Evolutionary conservation across 495 filamentous ascomycete genomes (phyloP), one percentile per base, ranked within the genome.

Genomic region (Hyaloscypha bicolor): DNA sequence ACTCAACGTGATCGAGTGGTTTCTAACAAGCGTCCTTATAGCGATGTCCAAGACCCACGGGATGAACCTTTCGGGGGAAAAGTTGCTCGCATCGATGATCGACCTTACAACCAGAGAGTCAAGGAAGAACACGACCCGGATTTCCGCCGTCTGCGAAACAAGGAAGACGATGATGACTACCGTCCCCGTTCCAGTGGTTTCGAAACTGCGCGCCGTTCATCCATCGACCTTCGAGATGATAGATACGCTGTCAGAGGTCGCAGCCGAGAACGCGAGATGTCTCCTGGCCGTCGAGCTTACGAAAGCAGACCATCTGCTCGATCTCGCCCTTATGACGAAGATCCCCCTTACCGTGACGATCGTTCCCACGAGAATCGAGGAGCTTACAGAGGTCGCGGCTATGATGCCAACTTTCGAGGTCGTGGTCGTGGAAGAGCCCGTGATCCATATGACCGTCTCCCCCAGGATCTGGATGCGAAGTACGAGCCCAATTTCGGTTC

Each of bases 11-110:
- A 63, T 35, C 51, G 33, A n/a, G 42, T 42, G 6, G 8, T 60
- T 60, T 63, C 65, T 65, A 69, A 69, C 42, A 72, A 72, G 39
- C 71, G 71, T 21, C 35, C 71, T 52, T 60, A 65, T 37, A 62
- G 55, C 48, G 62, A 71, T 29, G 31, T 62, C 55, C 48, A 60
- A 48, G 66, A 69, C 39, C 31, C 60, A n/a, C 57, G 32, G 33
- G 56, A 64, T 2, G 60, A 65, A 1, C n/a, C 35, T 35, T 9
- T 11, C 12, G 22, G 56, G 9, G 66, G 39, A 45, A 71, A 71
- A 45, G 19, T 71, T 9, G 62, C 58, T 21, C 69, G 69, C 16
- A 33, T 42, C 33, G 48, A 64, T 52, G 59, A 69, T 32, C 57
- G 59, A 31, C 21, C 33, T 25, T 35, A 32, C 33, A 29, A 11